Conservation (phyloP, 2,329 filamentous ascomycete species). For the Beauveria asiatica region DNA sequence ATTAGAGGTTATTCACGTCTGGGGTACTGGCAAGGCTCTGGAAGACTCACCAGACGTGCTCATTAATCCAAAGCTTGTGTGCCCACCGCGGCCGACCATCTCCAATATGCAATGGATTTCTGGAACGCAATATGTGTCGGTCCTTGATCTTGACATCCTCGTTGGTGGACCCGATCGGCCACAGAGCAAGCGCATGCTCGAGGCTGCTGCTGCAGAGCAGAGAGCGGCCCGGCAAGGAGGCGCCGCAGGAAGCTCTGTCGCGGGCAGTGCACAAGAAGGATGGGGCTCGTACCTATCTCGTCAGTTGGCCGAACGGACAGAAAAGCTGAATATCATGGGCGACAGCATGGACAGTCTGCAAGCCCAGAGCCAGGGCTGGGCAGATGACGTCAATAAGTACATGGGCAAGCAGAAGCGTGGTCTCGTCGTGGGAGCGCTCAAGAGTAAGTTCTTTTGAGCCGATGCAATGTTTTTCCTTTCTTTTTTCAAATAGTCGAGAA, state of each 20-base stretch:
- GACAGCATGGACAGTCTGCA: conserved; percentile 80
- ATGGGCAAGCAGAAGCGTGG: conserved; percentile 82
- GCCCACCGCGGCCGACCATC: conserved; percentile 82
- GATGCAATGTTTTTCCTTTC: background rate
- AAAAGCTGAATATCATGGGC: conserved; percentile 73
- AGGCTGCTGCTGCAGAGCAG: conserved; percentile 68
- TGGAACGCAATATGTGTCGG: conserved; percentile 84
- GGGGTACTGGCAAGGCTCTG: conserved; percentile 63
- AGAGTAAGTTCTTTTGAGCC: conserved; percentile 46
- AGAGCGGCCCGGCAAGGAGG: conserved; percentile 40
- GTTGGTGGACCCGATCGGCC: conserved; percentile 86
- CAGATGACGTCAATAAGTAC: conserved; percentile 81
- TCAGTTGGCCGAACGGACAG: conserved; percentile 83
- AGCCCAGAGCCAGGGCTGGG: conserved; percentile 73
- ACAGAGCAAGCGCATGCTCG: conserved; percentile 79
- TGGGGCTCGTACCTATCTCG: conserved; percentile 76
- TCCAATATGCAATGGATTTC: conserved; percentile 95
- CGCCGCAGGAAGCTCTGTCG: conserved; percentile 18
- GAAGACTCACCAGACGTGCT: conserved; percentile 62
- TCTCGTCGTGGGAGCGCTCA: conserved; percentile 62
- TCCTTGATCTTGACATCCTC: conserved; percentile 78
- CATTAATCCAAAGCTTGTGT: conserved; percentile 64
- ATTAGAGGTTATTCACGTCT: conserved; percentile 72
- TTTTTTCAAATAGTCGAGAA: background rate
- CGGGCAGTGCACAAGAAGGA: conserved; percentile 42